Conservation (phyloP, 2,329 filamentous ascomycete species). For the Colletotrichum navitas region DNA sequence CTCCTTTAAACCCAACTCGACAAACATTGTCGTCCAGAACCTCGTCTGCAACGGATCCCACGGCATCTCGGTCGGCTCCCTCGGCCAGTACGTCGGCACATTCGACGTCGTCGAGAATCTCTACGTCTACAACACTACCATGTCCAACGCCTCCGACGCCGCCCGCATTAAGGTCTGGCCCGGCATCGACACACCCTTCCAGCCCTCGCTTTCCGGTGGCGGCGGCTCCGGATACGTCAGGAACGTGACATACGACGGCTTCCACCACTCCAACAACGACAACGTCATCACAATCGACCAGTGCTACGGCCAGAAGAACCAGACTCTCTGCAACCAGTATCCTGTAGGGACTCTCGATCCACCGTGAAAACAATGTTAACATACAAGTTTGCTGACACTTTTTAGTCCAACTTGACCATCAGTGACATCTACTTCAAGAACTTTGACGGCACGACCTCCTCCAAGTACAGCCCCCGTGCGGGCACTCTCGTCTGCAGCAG, state of each 20-base stretch:
- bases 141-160: constrained; percentile 72
- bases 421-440: constrained; percentile 43
- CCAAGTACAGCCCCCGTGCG: constrained; percentile 39
- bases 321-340: constrained; percentile 41
- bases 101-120: constrained; percentile 77
- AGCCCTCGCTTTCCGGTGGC: constrained; percentile 69
- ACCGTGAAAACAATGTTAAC: not conserved
- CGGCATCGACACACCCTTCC: constrained; percentile 57
- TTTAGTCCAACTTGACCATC: constrained; percentile 39
- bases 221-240: constrained; percentile 69
- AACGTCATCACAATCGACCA: constrained; percentile 49
- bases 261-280: constrained; percentile 72
- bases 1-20: constrained; percentile 81
- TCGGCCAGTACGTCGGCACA: constrained; percentile 74
- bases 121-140: constrained; percentile 71
- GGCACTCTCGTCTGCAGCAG: constrained; percentile 42
- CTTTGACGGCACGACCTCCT: constrained; percentile 38
- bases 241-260: constrained; percentile 76
- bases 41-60: constrained; percentile 77
- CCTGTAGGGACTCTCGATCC: constrained; percentile 18
- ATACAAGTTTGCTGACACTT: not conserved
- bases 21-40: constrained; percentile 76
- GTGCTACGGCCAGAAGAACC: constrained; percentile 42
- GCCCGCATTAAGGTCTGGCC: constrained; percentile 83
- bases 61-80: constrained; percentile 78